Evolutionary conservation across 768 basidiomycete genomes (phyloP), one percentile per base, ranked within the genome.

Genomic region (Tricholoma matsutake): DNA sequence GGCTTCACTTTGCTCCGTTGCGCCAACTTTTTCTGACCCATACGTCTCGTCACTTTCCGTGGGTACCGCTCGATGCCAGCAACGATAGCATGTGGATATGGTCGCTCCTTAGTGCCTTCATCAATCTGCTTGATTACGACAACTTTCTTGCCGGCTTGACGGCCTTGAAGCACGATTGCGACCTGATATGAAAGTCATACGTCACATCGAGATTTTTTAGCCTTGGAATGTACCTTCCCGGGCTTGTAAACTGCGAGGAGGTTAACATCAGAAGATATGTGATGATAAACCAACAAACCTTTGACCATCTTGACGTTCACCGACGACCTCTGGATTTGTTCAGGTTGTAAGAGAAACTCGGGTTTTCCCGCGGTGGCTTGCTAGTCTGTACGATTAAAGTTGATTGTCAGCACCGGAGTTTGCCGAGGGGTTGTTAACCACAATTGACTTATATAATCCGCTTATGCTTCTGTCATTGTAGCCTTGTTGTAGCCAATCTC

Each of bases 121-220:
- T 99, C 97, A 64, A 88, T 75, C 78, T 98, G 96, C 81, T 96
- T 97, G 79, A 99, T 94, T 67, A 98, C 92, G 63, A 99, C 96
- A 68, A 98, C 96, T 84, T 99, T 99, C 83, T 93, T 94, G 73
- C 97, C 97, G 67, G 97, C 97, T 77, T 98, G 97, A 75, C 97
- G 95, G 75, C 97, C 97, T 80, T 95, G 92, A 75, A 98, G 92
- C 77, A 98, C 87, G 80, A 98, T 95, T 67, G 93, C 94, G 69
- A 96, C 93, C 92, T 94, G 65, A 56, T 49, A 55, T 64, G 14
- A 14, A 16, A 54, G 49, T 64, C 59, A 47, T 39, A 49, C 18
- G 51, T 2, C 29, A 16, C 16, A 6, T 53, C 51, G 22, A 18
- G 29, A 32, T n/a, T n/a, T 31, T 6, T 32, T 9, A 32, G 7